Evolutionary conservation across 2,329 filamentous ascomycete species (phyloP).

Genomic region (Cladophialophora chaetospira): DNA sequence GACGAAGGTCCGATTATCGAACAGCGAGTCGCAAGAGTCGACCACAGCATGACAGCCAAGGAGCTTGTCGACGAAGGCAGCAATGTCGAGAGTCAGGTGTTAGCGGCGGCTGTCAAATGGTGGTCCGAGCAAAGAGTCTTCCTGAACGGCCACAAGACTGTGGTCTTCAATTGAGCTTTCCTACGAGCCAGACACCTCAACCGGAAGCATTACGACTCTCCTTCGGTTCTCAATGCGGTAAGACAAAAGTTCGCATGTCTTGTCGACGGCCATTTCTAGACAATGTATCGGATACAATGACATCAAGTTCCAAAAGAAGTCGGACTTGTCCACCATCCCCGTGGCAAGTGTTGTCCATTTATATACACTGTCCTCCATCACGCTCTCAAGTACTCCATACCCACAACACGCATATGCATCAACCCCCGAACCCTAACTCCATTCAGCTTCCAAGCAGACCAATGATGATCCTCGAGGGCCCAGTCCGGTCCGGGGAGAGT

Average conservation of each 20-base stretch:
- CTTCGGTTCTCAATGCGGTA: neutral
- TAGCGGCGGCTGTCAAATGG: conserved; percentile 81
- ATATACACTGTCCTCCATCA: neutral
- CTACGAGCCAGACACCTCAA: neutral
- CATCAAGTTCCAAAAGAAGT: neutral
- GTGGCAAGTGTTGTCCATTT: neutral
- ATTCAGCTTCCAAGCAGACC: neutral
- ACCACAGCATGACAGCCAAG: conserved; percentile 75
- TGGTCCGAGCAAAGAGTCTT: conserved; percentile 77
- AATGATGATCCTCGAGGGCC: neutral
- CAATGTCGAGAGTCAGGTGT: conserved; percentile 80
- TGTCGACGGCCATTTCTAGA: neutral
- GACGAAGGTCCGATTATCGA: conserved; percentile 89
- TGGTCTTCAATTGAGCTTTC: conserved; percentile 63
- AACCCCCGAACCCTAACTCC: neutral
- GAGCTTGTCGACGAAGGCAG: conserved; percentile 77
- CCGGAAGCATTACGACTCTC: neutral
- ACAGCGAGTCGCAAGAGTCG: conserved; percentile 75
- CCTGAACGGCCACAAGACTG: conserved; percentile 76
- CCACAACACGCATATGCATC: neutral
- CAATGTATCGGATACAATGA: neutral
- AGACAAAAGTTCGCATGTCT: neutral
- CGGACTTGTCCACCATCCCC: conserved; percentile 2
- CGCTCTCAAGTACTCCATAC: neutral
- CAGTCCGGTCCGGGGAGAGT: neutral